Evolutionary conservation across 257 asterid species (phyloP).

Genomic region (Primulina huaijiensis): DNA sequence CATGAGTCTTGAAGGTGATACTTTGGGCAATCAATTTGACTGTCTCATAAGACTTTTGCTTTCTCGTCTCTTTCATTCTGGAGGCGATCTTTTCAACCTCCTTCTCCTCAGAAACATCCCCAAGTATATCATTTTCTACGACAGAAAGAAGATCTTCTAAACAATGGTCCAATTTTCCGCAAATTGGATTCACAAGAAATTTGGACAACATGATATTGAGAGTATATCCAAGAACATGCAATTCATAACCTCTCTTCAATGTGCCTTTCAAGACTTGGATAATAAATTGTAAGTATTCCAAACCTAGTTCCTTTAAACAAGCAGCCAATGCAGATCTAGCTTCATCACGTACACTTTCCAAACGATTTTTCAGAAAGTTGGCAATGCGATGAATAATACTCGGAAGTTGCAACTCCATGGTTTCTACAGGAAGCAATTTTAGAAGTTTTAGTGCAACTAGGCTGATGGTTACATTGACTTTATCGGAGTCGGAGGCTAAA

Average conservation of each 20-base stretch:
- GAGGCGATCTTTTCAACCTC: conserved; percentile 93
- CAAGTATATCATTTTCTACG: conserved; percentile 70
- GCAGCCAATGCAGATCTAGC: conserved; percentile 87
- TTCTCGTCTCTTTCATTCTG: conserved; percentile 92
- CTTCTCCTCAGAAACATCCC: conserved; percentile 92
- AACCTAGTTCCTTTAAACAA: conserved; percentile 80
- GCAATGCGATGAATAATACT: conserved; percentile 83
- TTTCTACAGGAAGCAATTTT: conserved; percentile 77
- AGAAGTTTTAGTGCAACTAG: conserved; percentile 82
- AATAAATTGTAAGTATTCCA: conserved; percentile 78
- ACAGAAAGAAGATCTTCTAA: conserved; percentile 72
- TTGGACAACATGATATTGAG: conserved; percentile 67
- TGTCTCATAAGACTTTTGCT: conserved; percentile 81
- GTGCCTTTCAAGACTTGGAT: conserved; percentile 68
- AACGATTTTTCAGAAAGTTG: conserved; percentile 69
- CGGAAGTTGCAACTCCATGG: conserved; percentile 76
- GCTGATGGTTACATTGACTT: conserved; percentile 65
- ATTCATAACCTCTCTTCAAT: conserved; percentile 74
- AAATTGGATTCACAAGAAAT: conserved; percentile 47
- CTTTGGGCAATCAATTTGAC: conserved; percentile 76
- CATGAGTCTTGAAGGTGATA: conserved; percentile 63
- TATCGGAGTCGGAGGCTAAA: conserved; percentile 59
- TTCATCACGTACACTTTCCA: conserved; percentile 87
- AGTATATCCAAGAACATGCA: conserved; percentile 87
- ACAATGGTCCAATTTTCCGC: conserved; percentile 78